Conservation (phyloP, 164 flowering plant genomes). For the Aristolochia contorta region DNA sequence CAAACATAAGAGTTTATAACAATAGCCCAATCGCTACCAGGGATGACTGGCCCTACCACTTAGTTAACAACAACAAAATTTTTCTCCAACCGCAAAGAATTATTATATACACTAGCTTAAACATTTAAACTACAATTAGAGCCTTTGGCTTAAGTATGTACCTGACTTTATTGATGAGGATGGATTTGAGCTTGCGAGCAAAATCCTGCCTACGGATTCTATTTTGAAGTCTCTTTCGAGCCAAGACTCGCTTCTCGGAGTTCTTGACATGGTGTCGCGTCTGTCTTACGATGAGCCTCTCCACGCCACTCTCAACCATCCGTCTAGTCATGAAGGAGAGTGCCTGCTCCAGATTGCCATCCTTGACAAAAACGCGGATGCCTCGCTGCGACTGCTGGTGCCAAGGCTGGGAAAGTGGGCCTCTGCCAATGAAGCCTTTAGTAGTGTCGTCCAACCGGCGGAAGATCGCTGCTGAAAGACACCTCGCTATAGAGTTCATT, state of each 20-base stretch:
- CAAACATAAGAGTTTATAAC: too few relatives aligned
- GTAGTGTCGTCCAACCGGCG: neutral
- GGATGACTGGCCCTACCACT: too few relatives aligned
- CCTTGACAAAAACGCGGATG: constrained; percentile 8
- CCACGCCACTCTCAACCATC: constrained; percentile 69
- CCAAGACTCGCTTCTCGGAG: constrained; percentile 72
- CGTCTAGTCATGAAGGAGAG: constrained; percentile 41
- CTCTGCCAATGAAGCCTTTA: neutral
- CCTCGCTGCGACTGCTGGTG: constrained; percentile 11
- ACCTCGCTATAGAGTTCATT: neutral
- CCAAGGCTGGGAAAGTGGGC: neutral
- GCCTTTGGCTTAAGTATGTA: constrained; percentile 7
- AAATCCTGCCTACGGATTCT: constrained; percentile 41
- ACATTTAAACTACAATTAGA: too few relatives aligned
- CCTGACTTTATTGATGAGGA: constrained; percentile 86
- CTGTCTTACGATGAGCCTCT: constrained; percentile 44
- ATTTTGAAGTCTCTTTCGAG: constrained; percentile 52
- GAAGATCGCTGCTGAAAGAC: neutral
- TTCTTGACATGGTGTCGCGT: constrained; percentile 50
- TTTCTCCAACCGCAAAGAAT: too few relatives aligned
- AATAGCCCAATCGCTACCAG: too few relatives aligned
- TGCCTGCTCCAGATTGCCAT: constrained; percentile 59
- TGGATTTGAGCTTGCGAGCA: constrained; percentile 59
- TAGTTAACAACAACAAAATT: too few relatives aligned
- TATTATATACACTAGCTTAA: too few relatives aligned